Conservation (phyloP, 1,284 basidiomycete species). For the Pterulicium gracile region DNA sequence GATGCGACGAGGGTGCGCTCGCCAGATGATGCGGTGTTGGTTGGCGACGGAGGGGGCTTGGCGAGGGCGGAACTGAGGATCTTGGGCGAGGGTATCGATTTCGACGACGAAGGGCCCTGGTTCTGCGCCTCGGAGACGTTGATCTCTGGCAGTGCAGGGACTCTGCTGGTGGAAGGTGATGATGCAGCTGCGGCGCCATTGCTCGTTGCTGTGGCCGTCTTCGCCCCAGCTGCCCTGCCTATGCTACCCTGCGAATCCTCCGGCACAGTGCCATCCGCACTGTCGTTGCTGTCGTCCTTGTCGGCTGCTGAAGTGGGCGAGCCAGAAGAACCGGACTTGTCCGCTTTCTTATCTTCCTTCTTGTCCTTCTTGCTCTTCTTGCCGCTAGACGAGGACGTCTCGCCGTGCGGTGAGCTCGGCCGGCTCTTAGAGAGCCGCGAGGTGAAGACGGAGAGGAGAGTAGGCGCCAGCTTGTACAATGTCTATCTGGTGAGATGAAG, state of each 20-base stretch:
- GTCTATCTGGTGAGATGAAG: background rate
- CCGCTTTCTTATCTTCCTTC: conserved; percentile 38
- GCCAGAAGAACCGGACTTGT: conserved; percentile 11
- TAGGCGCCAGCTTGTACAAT: conserved; percentile 45
- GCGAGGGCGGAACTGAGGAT: conserved; percentile 18
- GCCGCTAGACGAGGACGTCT: conserved; percentile 37
- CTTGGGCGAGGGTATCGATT: conserved; percentile 22
- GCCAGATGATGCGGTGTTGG: conserved; percentile 27
- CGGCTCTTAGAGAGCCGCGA: conserved; percentile 59
- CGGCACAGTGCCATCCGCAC: too few species aligned
- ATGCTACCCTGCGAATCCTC: background rate
- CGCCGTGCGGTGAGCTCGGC: conserved; percentile 49
- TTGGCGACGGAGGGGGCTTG: conserved; percentile 28
- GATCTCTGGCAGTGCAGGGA: background rate
- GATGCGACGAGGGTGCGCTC: conserved; percentile 11
- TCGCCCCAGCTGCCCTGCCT: background rate
- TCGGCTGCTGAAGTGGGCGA: too few species aligned
- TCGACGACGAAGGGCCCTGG: conserved; percentile 10
- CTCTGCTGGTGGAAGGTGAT: background rate
- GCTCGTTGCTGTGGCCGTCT: background rate
- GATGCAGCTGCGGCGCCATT: background rate
- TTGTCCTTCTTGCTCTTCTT: conserved; percentile 63
- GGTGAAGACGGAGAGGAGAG: conserved; percentile 64
- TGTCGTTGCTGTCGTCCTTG: background rate
- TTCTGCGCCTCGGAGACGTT: conserved; percentile 9